Evolutionary conservation across 2,329 filamentous ascomycete species (phyloP), one percentile per base, ranked within the genome.

Genomic region (Penicillium griseofulvum): DNA sequence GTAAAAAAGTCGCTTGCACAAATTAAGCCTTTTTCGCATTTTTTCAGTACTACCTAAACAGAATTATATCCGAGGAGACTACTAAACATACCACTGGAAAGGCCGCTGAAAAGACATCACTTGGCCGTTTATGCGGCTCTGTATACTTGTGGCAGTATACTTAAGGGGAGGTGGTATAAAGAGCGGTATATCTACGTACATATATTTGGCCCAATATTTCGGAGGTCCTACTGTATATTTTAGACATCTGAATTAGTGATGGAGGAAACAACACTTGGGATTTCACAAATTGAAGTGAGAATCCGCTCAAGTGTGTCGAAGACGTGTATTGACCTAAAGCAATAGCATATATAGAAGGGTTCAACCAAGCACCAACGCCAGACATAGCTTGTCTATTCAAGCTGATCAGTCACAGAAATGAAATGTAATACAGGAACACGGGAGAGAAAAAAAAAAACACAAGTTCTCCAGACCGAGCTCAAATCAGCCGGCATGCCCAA

Each of bases 331-430:
- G 33, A 51, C 16, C 17, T 22, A 31, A 31, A 54, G 26, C 19
- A 41, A 31, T 7, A 44, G 29, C 48, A 28, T 45, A 24, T 34
- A 34, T 34, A 39, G 16, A 36, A 37, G 6, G 4, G 6, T 14
- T 12, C 14, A 42, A 51, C 33, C 16, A 16, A 54, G 28, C 31
- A 33, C 52, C 38, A 51, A 54, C 52, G 52, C 52, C 52, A 51
- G 34, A 7, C 16, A 34, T n/a, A 52, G 19, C 14, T 17, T 19
- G 28, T 45, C 33, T 34, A 45, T 39, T 29, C 39, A 44, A 36
- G 17, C 28, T 12, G 1, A 34, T 29, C 47, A 45, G 28, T 39
- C 24, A 54, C 26, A 43, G 37, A 37, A 9, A 45, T 0, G 12
- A 28, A 16, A 33, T 51, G 28, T 54, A 39, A 19, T 54, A 54